These are phyloP conservation scores for Pisolithus albus DNA, from an alignment of 768 basidiomycete genomes.

Conservation along the genomic window DNA sequence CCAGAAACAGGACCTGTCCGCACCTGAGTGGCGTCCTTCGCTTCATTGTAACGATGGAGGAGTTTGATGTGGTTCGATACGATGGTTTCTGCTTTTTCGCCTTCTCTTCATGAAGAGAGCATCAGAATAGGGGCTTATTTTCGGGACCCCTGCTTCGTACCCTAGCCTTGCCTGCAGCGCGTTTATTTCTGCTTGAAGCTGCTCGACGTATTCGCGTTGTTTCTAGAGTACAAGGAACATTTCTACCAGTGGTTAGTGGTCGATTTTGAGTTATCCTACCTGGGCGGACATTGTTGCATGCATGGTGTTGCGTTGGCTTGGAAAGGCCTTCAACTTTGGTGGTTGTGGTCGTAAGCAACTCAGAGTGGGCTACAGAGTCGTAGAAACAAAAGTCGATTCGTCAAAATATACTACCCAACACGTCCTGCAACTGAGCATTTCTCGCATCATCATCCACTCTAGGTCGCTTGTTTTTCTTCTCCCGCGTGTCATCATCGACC, in stretches of 20 bases:
- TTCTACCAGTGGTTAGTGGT: not conserved
- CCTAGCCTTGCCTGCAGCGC: constrained; percentile 43
- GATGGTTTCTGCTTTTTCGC: constrained; percentile 48
- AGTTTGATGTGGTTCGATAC: constrained; percentile 64
- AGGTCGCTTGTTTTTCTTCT: constrained; percentile 10
- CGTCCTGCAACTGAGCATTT: constrained; percentile 29
- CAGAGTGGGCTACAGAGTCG: too few relatives aligned
- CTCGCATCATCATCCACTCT: constrained; percentile 3
- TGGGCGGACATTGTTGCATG: constrained; percentile 26
- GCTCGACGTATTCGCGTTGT: constrained; percentile 42
- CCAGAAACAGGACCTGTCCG: not conserved
- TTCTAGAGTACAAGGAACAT: constrained; percentile 29
- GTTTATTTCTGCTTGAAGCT: constrained; percentile 44
- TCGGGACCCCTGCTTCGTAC: constrained; percentile 17
- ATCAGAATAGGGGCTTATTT: not conserved
- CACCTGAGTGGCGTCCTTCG: constrained; percentile 79
- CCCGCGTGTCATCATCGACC: constrained; percentile 3
- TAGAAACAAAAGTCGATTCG: too few relatives aligned
- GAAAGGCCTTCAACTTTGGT: not conserved
- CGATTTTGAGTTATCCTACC: constrained; percentile 9
- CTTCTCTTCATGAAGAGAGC: constrained; percentile 23
- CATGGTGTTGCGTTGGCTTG: constrained; percentile 4
- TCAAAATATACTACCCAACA: constrained; percentile 51
- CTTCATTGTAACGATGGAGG: constrained; percentile 72
- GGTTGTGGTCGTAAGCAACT: too few relatives aligned